Conservation (phyloP, 176 grass and related monocot genomes). For the Aegilops umbellulata region DNA sequence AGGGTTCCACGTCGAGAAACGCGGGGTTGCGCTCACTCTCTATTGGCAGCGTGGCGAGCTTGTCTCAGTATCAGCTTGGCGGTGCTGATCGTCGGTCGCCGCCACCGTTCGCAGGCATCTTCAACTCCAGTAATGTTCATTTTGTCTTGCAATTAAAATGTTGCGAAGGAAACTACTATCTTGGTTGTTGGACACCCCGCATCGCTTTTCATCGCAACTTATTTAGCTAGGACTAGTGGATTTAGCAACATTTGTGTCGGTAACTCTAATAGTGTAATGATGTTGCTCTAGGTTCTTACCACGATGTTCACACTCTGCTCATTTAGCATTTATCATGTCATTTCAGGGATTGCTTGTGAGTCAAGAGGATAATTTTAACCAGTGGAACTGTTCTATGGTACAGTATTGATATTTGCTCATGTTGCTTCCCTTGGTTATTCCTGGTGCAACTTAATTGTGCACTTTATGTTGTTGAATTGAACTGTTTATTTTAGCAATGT, state of each 20-base stretch:
- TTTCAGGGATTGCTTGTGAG: conserved; percentile 35
- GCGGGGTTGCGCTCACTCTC: conserved; percentile 56
- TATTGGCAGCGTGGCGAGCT: conserved; percentile 73
- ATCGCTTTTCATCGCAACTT: conserved; percentile 29
- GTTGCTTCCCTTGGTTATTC: conserved; percentile 14
- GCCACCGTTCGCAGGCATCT: conserved; percentile 14
- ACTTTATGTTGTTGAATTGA: neutral
- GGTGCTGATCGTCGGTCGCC: conserved; percentile 45
- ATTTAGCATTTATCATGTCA: conserved; percentile 31
- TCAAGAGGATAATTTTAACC: conserved; percentile 40
- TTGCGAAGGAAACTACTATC: conserved; percentile 31
- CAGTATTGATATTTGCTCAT: conserved; percentile 25
- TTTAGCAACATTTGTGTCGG: conserved; percentile 37
- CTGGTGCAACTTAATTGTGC: neutral
- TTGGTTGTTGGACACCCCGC: conserved; percentile 16
- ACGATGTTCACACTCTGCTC: conserved; percentile 1
- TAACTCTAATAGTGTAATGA: conserved; percentile 40
- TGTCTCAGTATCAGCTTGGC: conserved; percentile 77
- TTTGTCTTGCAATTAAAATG: conserved; percentile 43
- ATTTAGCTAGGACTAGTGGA: conserved; percentile 46
- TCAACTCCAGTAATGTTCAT: conserved; percentile 51
- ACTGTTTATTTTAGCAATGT: neutral
- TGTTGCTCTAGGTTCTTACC: conserved; percentile 33
- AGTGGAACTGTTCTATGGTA: conserved; percentile 34
- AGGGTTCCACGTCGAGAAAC: conserved; percentile 84